Evolutionary conservation across 306 rosid species (phyloP), one percentile per base, ranked within the genome.

Genomic region (Comarum palustre): DNA sequence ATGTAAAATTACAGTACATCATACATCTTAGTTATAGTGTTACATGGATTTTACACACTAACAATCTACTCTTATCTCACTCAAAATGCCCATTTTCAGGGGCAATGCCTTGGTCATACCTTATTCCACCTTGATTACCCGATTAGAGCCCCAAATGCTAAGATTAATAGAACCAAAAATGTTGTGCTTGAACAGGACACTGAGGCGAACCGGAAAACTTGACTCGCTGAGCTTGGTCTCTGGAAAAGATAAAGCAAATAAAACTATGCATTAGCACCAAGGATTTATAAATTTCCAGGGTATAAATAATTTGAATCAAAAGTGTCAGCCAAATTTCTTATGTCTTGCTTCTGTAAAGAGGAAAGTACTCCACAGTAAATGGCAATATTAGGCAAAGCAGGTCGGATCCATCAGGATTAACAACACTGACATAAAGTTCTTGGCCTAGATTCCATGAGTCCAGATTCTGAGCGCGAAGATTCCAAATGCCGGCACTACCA

Each of bases 401-500:
- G 14, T 86, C 98, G 11, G 69, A 6, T 51, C 17, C 8, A 68
- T 93, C 96, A 3, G 85, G 86, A 86, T 90, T 90, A 34, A 88
- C 77, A 47, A 90, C 87, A 20, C 85, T 87, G 74, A 93, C 62
- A 62, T 93, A 93, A 74, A 82, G 83, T 80, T 93, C 98, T 83
- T 93, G 93, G 60, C 98, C 98, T 1, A 90, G 83, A 81, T 93
- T 86, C 98, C 98, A 87, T 19, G 98, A 90, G 79, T 90, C 73
- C 63, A 93, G 96, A 79, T 93, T 93, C 82, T 90, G 74, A 2
- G 98, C 85, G 4, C 96, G 92, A 75, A 93, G 96, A 71, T 93
- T 93, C 98, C 98, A 90, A 69, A 86, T 93, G 72, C 98, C 98
- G 0, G 96, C 84, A 38, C 81, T 93, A 90, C 90, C 98, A 8